Evolutionary conservation across 106 monocot species (phyloP).

Genomic region (Phalaenopsis aphrodite): DNA sequence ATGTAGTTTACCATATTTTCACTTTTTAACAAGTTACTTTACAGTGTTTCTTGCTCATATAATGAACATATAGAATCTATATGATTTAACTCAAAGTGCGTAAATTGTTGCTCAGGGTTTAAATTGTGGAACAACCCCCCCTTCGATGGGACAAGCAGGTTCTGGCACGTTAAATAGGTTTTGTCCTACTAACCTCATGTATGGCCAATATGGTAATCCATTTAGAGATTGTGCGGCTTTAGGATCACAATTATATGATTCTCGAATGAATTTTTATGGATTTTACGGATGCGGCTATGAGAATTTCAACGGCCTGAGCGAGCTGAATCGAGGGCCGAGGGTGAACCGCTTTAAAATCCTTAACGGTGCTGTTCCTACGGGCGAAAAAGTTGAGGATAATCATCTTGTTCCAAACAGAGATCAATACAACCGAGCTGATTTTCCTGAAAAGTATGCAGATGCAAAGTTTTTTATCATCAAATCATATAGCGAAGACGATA

Average conservation of each 20-base stretch:
- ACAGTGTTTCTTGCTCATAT: background rate
- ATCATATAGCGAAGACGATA: conserved; percentile 90
- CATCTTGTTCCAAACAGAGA: conserved; percentile 36
- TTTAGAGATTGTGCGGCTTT: conserved; percentile 21
- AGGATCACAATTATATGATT: conserved; percentile 26
- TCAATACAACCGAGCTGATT: conserved; percentile 55
- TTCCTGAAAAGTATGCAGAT: conserved; percentile 31
- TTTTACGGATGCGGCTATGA: conserved; percentile 40
- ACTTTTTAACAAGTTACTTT: background rate
- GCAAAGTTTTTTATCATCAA: conserved; percentile 92
- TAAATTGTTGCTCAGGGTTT: conserved; percentile 18
- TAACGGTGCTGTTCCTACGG: conserved; percentile 19
- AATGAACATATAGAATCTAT: background rate
- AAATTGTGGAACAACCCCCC: conserved; percentile 23
- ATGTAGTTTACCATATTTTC: background rate
- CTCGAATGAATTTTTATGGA: conserved; percentile 38
- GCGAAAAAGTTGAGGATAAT: conserved; percentile 19
- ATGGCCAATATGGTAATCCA: conserved; percentile 30
- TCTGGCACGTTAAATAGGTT: conserved; percentile 34
- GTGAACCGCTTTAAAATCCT: conserved; percentile 34
- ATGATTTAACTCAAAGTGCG: background rate
- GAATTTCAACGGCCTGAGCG: conserved; percentile 55
- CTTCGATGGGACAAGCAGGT: conserved; percentile 20
- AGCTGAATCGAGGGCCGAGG: conserved; percentile 71
- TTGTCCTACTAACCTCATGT: conserved; percentile 46